Evolutionary conservation across 345 rosid species (phyloP).

Genomic region (Aegle marmelos): DNA sequence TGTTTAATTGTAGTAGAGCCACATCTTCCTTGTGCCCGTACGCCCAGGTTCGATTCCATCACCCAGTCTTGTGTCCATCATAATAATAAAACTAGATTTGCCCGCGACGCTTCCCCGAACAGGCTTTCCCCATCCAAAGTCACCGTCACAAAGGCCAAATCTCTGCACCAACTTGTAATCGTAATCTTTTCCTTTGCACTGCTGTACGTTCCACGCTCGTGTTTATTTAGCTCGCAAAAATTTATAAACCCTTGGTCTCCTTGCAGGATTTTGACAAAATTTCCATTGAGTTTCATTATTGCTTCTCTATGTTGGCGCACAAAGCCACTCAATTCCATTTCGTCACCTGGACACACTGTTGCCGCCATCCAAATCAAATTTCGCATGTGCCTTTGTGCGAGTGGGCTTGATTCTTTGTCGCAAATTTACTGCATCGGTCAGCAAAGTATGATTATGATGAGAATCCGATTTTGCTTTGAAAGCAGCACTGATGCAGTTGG

Average conservation of each 20-base stretch:
- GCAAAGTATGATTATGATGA: conserved; percentile 10
- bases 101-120: conserved; percentile 5
- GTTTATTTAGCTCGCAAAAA: conserved; percentile 6
- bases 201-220: background rate
- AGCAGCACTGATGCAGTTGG: conserved; percentile 32
- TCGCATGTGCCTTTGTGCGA: conserved; percentile 35
- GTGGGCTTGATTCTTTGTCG: conserved; percentile 24
- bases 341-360: conserved; percentile 1
- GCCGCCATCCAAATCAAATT: conserved; percentile 34
- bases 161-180: conserved; percentile 21
- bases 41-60: conserved; percentile 29
- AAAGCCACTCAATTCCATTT: conserved; percentile 4
- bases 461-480: conserved; percentile 10
- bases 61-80: background rate
- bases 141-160: conserved; percentile 24
- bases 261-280: conserved; percentile 14
- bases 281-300: background rate
- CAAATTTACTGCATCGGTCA: conserved; percentile 34
- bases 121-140: conserved; percentile 37
- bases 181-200: conserved; percentile 13
- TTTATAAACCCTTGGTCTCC: conserved; percentile 9
- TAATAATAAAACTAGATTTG: background rate
- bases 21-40: conserved; percentile 21
- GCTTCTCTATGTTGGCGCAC: conserved; percentile 10
- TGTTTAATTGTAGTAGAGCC: background rate